Base-by-base conservation (phyloP, 75 land plant genomes). In the Pseudotsuga menziesii region DNA sequence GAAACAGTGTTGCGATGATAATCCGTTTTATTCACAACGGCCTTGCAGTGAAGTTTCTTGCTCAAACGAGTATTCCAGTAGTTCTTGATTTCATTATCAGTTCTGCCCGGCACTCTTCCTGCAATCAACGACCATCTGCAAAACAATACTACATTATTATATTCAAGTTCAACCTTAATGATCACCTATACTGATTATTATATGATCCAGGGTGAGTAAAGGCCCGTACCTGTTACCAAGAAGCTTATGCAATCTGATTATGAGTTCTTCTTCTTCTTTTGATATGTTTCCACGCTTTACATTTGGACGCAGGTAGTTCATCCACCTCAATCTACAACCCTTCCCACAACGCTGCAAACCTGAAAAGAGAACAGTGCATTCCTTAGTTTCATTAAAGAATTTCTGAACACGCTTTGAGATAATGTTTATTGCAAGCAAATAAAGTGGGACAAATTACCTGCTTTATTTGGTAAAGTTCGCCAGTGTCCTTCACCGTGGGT, bases 401-500 rank as follows among this genome's bases (percentile, higher is more conserved):
- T 48, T 48, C 52, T 48, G 9, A 48, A 48, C 52, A 9, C 11
- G 8, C 0, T 48, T 11, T 8, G 2, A 8, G 48, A 44, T 8
- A 8, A 48, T 0, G 52, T 48, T 48, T 48, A 2, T 8, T 48
- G 52, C 9, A 48, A 44, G 6, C 32, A 29, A 29, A 29, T 29
- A 29, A 1, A 29, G 32, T 29, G 32, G 32, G 32, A 29, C 1
- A 0, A 15, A 61, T 17, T 22, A 79, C 80, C 80, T 76, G 80
- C 80, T 6, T 76, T 36, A 35, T 79, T 79, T 27, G 80, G 80
- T 20, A 79, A 57, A 19, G 63, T 56, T 39, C 80, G 79, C 80
- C 80, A 79, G 20, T 76, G 54, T 54, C 80, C 80, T 77, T 76
- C 80, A 23, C 80, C 80, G 36, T 79, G 57, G 17, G 59, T 54